Evolutionary conservation across 441 rosid species (phyloP), one percentile per base, ranked within the genome.

Genomic region (Francoa sonchifolia): DNA sequence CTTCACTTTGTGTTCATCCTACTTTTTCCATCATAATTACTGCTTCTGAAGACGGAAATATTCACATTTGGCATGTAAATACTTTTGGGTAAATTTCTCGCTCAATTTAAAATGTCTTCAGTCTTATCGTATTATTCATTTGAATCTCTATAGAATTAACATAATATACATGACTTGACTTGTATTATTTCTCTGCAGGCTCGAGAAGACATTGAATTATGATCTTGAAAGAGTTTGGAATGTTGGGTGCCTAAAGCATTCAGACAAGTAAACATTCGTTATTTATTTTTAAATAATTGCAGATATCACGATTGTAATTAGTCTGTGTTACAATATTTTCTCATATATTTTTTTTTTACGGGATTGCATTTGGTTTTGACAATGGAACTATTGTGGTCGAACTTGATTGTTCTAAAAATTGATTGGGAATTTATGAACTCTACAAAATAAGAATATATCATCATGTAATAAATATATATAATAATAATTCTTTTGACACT

Each of bases 321-420:
- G 38, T 8, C 19, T 10, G 18, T 26, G 13, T 6, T 3, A 52
- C 6, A 5, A 11, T 31, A 12, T 17, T 28, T 16, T 18, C 26
- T 36, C 52, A 16, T 33, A 40, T 10, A 47, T 15, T 43, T 8
- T 25, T 0, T 20, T 45, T 48, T 26, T 55, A 52, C 72, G 87
- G 99, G 61, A 62, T 87, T 62, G 95, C 81, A 47, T 79, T 87
- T 67, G 99, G 99, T 49, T 92, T 83, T 61, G 99, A 92, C 48
- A 97, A 92, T 69, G 99, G 97, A 58, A 80, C 89, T 52, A 81
- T 87, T 56, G 79, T 92, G 95, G 94, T 92, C 46, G 87, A 92
- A 77, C 74, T 92, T 50, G 99, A 97, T 29, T 80, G 88, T 46
- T n/a, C n/a, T n/a, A n/a, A n/a, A n/a, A n/a, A n/a, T n/a, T n/a